phyloP scores from a whole-genome alignment of 148 eudicot genomes.

The Spergularia bocconei region DNA sequence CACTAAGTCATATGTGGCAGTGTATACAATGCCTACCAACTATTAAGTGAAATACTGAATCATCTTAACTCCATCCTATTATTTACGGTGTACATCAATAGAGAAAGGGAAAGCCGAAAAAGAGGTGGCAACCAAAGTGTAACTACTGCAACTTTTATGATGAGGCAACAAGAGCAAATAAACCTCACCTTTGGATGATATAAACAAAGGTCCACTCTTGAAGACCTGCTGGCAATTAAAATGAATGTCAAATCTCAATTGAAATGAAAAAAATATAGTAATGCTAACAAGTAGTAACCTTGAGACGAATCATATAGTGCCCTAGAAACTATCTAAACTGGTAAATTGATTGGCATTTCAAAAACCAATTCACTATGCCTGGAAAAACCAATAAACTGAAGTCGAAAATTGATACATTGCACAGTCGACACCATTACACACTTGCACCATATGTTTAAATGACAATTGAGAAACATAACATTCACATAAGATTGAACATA shows the following conservation, averaged over 20 bases:
- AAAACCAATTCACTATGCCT: not conserved
- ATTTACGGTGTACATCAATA: not conserved
- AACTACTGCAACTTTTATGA: not conserved
- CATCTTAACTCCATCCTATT: not conserved
- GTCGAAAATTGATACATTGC: not conserved
- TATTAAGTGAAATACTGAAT: not conserved
- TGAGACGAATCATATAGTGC: not conserved
- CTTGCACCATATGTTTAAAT: not conserved
- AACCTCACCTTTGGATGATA: constrained; percentile 87
- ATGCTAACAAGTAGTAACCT: not conserved
- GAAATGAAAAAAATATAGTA: not conserved
- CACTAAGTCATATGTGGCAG: not conserved
- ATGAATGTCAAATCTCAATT: not conserved
- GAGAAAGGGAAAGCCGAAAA: not conserved
- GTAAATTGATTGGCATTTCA: not conserved
- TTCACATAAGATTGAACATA: not conserved
- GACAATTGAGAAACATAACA: not conserved
- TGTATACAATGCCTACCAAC: not conserved
- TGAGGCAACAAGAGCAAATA: not conserved
- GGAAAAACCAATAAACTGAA: not conserved
- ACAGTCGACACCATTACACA: not conserved
- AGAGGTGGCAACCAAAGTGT: not conserved
- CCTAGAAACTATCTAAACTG: not conserved
- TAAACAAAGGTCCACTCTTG: constrained; percentile 78
- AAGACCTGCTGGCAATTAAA: constrained; percentile 59